Conservation (phyloP, 768 basidiomycete species). For the Tulasnella sp. region DNA sequence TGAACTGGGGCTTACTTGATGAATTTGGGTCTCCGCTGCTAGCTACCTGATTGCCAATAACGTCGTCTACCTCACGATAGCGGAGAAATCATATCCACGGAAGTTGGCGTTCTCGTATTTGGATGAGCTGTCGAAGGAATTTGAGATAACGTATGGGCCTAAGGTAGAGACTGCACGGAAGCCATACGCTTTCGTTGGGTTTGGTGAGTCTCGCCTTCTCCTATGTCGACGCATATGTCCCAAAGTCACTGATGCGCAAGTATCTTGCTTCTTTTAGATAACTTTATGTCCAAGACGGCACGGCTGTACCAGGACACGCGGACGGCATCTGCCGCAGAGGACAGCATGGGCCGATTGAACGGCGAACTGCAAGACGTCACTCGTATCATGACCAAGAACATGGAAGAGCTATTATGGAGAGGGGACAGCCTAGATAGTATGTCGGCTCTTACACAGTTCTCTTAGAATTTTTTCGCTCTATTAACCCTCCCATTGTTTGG, state of each 20-base stretch:
- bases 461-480: neutral
- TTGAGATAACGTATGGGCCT: constrained; percentile 80
- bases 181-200: constrained; percentile 98
- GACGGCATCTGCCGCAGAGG: constrained; percentile 52
- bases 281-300: constrained; percentile 97
- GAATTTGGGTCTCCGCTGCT: too few relatives aligned
- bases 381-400: constrained; percentile 99
- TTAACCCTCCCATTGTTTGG: neutral
- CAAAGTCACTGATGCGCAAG: too few relatives aligned
- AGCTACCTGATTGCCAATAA: constrained; percentile 94
- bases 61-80: constrained; percentile 89
- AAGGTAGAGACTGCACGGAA: constrained; percentile 87
- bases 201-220: constrained; percentile 49
- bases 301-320: constrained; percentile 90
- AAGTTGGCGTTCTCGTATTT: constrained; percentile 97
- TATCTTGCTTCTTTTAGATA: too few relatives aligned
- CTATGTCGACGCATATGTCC: too few relatives aligned
- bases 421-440: constrained; percentile 93
- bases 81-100: constrained; percentile 93
- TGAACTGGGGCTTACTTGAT: neutral
- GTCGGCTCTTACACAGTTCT: constrained; percentile 26
- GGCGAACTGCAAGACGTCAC: constrained; percentile 97
- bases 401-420: constrained; percentile 98
- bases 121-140: constrained; percentile 95
- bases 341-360: constrained; percentile 76